Percentiles rank a stretch among this genome's conserved stretches.
Conservation (phyloP, 129 eudicot genomes). For the Solidago caesia region DNA sequence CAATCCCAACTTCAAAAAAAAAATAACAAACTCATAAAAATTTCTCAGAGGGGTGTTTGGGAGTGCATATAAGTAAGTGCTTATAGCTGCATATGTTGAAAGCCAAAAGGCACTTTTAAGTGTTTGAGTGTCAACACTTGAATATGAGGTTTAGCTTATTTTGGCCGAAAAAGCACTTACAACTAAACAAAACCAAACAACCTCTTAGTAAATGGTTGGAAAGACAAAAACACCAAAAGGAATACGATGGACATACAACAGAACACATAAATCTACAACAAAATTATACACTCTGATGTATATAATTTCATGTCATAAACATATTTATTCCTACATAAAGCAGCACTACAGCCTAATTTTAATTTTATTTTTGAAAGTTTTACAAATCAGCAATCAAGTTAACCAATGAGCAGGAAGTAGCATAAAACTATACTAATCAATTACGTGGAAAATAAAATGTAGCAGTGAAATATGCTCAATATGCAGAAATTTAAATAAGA, state of each 20-base stretch:
- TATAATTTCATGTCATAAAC: too few species aligned
- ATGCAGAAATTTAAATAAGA: background rate
- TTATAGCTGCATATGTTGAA: background rate
- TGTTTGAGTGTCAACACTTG: too few species aligned
- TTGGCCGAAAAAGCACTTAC: too few species aligned
- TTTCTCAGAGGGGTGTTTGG: background rate
- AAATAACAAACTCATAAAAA: background rate
- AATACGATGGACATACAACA: background rate
- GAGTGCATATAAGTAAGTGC: background rate
- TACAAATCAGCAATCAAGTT: too few species aligned
- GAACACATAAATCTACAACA: background rate
- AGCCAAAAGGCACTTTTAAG: too few species aligned
- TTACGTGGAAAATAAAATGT: background rate
- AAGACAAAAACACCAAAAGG: too few species aligned
- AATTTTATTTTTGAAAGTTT: too few species aligned
- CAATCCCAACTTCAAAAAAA: slow-evolving; percentile 13
- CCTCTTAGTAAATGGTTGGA: too few species aligned
- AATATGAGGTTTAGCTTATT: too few species aligned
- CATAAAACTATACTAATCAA: background rate
- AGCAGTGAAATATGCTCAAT: background rate
- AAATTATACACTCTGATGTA: background rate
- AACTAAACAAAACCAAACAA: too few species aligned
- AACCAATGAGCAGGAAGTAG: background rate
- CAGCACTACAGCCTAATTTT: too few species aligned
- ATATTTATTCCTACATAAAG: too few species aligned